A percentile compares a stretch with the other conserved stretches of the same genome.
These are phyloP conservation scores for Gymnopus androsaceus DNA, from an alignment of 1,284 basidiomycete species.

Conservation along the genomic window DNA sequence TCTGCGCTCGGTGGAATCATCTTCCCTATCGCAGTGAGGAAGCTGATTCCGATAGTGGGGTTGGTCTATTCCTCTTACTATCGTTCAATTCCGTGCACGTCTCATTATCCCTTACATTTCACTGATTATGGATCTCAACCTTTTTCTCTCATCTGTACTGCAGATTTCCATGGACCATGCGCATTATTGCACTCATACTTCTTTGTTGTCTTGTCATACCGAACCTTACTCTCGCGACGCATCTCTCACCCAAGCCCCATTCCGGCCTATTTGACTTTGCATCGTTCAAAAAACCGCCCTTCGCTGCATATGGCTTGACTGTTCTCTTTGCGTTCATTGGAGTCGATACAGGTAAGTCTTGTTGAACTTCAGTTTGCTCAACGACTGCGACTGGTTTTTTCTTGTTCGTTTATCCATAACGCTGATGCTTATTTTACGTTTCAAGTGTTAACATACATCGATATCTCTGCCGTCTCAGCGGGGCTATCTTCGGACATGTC, in stretches of 20 bases:
- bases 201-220: not conserved
- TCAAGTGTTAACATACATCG: not conserved
- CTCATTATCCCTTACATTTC: not conserved
- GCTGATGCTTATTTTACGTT: not conserved
- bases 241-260: no score
- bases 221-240: not conserved
- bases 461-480: not conserved
- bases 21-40: conserved; percentile 47
- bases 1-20: conserved; percentile 49
- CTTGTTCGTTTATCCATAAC: no score
- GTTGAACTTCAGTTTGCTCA: no score
- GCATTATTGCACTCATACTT: not conserved
- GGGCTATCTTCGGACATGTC: not conserved
- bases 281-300: no score
- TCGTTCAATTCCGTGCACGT: conserved; percentile 25
- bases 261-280: no score
- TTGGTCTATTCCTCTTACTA: not conserved
- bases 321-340: not conserved
- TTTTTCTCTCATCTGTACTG: no score
- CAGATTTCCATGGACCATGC: not conserved
- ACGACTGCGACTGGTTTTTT: no score
- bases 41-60: conserved; percentile 48
- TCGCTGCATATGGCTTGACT: not conserved
- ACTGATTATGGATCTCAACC: not conserved
- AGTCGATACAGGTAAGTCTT: no score